Percentiles rank a stretch among this genome's conserved stretches.
phyloP scores from a whole-genome alignment of 2,329 filamentous ascomycete species.

The Ilyonectria sp. region DNA sequence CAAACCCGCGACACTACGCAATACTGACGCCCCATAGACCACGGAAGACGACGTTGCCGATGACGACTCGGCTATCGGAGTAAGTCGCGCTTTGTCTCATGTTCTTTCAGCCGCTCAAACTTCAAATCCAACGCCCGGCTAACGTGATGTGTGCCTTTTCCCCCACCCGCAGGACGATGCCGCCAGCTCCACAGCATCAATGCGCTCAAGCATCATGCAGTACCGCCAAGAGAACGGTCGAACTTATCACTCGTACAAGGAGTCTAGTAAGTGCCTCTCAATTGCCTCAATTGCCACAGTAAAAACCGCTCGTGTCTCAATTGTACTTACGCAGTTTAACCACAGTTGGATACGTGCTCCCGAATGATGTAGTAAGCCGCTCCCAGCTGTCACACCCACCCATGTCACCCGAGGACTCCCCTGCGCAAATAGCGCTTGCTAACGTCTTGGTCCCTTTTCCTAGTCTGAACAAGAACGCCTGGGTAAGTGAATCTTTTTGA shows the following conservation, averaged over 20 bases:
- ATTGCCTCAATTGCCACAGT: rapidly evolving
- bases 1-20: background rate
- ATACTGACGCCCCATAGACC: background rate
- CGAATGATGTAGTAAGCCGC: slow-evolving; percentile 49
- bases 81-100: slow-evolving; percentile 9
- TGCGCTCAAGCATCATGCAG: slow-evolving; percentile 55
- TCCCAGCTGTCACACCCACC: background rate
- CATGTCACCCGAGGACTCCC: background rate
- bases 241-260: slow-evolving; percentile 55
- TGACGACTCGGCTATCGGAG: slow-evolving; percentile 45
- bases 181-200: slow-evolving; percentile 50
- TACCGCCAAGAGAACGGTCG: slow-evolving; percentile 57
- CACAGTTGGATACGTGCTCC: slow-evolving; percentile 49
- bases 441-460: slow-evolving; percentile 13
- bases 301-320: background rate
- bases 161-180: slow-evolving; percentile 41
- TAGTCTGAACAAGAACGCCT: slow-evolving; percentile 52
- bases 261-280: slow-evolving; percentile 42
- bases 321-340: background rate
- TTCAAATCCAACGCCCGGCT: background rate
- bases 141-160: slow-evolving; percentile 6
- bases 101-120: background rate
- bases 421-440: slow-evolving; percentile 20
- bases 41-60: slow-evolving; percentile 31
- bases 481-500: slow-evolving; percentile 35